Conservation (phyloP, 371 early-diverging fungal genomes). For the Zancudomyces culisetae region DNA sequence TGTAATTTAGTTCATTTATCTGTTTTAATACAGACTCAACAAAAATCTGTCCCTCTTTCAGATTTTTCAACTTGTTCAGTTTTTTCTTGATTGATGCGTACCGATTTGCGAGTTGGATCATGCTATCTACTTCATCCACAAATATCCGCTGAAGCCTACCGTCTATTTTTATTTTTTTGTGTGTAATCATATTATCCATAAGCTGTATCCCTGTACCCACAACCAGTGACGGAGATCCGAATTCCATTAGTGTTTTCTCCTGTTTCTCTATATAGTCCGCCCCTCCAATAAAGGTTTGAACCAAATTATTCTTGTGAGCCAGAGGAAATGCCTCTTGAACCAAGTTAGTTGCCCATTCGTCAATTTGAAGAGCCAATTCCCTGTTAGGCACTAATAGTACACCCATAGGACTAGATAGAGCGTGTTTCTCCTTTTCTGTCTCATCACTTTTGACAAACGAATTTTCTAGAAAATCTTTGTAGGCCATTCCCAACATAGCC, state of each 20-base stretch:
- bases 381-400: slow-evolving; percentile 18
- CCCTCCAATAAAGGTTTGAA: slow-evolving; percentile 15
- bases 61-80: slow-evolving; percentile 8
- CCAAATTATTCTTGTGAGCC: not conserved
- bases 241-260: slow-evolving; percentile 4
- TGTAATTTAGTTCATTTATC: not conserved
- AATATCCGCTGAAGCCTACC: slow-evolving; percentile 5
- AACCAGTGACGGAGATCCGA: slow-evolving; percentile 12
- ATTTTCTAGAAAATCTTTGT: slow-evolving; percentile 3
- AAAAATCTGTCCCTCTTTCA: slow-evolving; percentile 12
- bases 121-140: slow-evolving; percentile 16
- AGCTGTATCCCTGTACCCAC: slow-evolving; percentile 13
- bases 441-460: not conserved
- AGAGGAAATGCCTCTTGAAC: slow-evolving; percentile 5
- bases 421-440: not conserved
- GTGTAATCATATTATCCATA: slow-evolving; percentile 3
- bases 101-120: slow-evolving; percentile 10
- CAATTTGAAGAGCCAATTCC: slow-evolving; percentile 19
- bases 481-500: slow-evolving; percentile 4
- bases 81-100: slow-evolving; percentile 8
- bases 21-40: slow-evolving; percentile 9
- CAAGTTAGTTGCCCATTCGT: slow-evolving; percentile 7
- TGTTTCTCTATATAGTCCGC: not conserved
- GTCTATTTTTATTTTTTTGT: not conserved
- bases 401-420: slow-evolving; percentile 3